Evolutionary conservation across 805 yeast species (phyloP), one percentile per base, ranked within the genome.

Genomic region (Ogataea degrootiae): DNA sequence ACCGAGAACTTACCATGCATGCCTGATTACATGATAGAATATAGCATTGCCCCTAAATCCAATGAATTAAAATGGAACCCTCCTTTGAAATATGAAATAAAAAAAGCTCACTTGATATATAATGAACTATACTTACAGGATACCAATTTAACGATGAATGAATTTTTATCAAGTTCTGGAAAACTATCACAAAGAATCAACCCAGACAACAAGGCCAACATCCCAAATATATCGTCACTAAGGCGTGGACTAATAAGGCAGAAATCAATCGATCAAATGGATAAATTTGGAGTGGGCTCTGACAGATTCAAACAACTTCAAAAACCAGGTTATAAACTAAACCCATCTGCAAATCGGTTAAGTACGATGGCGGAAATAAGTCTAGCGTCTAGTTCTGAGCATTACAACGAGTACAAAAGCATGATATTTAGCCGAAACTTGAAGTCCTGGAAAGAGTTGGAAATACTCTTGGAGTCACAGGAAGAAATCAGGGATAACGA

Each of bases 351-450:
- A 36, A 44, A 42, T 36, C 51, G 62, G 41, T 31, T 47, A 22
- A 62, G 61, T 48, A 52, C 55, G 6, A 47, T 48, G 48, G 62
- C 61, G 6, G 62, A 59, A 44, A 42, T 62, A 8, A 58, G 65
- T 42, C 45, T 65, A 33, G 65, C 51, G n/a, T 56, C 66, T 3
- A 58, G 56, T 15, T 46, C 59, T 2, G 67, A 61, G 34, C 46
- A 55, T 3, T 63, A 59, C 45, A 49, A 44, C 19, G 44, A 46
- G 5, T 41, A 58, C 11, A 58, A 55, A 38, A 41, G 40, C 2
- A 45, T 53, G 7, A 37, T 64, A 1, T 63, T 60, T 36, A 37
- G 39, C 1, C 19, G 44, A 7, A 39, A 49, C 6, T 55, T 53
- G 34, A 36, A 22, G 0, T 42, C 42, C 16, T 64, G 65, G 58